Evolutionary conservation across 345 rosid genomes (phyloP).

Genomic region (Populus pruinosa): DNA sequence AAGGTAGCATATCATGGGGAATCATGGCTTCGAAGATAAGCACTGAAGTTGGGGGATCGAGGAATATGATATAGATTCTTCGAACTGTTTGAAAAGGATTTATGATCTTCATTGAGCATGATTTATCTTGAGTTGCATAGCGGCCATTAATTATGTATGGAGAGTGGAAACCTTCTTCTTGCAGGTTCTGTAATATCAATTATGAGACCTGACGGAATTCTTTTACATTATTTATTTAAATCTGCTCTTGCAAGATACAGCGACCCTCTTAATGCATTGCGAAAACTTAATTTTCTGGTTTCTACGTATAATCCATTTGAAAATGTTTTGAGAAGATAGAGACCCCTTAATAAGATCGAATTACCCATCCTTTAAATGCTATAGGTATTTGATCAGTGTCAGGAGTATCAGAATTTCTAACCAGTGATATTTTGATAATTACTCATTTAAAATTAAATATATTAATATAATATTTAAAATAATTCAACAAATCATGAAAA

Average conservation of each 20-base stretch:
- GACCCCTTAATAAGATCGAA: not conserved
- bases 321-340: not conserved
- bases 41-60: slow-evolving; percentile 1
- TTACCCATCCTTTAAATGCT: not conserved
- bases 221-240: too few relatives aligned
- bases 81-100: slow-evolving; percentile 25
- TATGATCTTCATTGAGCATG: slow-evolving; percentile 16
- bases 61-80: not conserved
- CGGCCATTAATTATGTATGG: not conserved
- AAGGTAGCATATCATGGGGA: not conserved
- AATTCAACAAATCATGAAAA: too few relatives aligned
- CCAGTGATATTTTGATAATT: too few relatives aligned
- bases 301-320: too few relatives aligned
- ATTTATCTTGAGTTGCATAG: slow-evolving; percentile 7
- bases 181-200: not conserved
- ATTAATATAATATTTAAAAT: too few relatives aligned
- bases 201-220: not conserved
- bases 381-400: not conserved
- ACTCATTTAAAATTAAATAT: too few relatives aligned
- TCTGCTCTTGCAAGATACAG: not conserved
- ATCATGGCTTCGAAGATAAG: slow-evolving; percentile 41
- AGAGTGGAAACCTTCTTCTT: not conserved
- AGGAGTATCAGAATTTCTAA: too few relatives aligned
- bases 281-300: not conserved
- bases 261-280: not conserved